phyloP scores from a whole-genome alignment of 1,284 basidiomycete species.

The Rhodotorula sp. region DNA sequence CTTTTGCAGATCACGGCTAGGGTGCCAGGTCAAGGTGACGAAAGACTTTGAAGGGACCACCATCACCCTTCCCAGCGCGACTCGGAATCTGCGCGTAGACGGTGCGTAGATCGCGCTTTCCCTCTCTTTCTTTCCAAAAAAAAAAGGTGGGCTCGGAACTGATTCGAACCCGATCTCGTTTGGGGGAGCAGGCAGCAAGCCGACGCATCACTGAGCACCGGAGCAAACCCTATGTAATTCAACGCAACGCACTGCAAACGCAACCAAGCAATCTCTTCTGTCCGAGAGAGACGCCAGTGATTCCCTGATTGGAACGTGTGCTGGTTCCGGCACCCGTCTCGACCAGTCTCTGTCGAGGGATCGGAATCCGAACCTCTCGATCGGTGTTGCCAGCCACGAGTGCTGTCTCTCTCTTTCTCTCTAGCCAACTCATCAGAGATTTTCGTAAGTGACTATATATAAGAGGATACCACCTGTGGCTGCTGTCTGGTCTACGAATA shows the following conservation, averaged over 20 bases:
- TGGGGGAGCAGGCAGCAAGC: constrained; percentile 33
- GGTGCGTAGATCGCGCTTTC: constrained; percentile 56
- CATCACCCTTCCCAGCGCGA: constrained; percentile 84
- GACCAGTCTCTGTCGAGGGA: too few relatives aligned
- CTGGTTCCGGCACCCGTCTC: too few relatives aligned
- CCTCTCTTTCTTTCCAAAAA: too few relatives aligned
- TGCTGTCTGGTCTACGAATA: too few relatives aligned
- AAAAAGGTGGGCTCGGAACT: too few relatives aligned
- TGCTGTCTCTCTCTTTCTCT: too few relatives aligned
- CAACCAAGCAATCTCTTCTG: neutral
- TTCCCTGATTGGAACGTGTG: too few relatives aligned
- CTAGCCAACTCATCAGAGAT: neutral
- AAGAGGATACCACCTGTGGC: too few relatives aligned
- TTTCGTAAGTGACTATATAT: neutral
- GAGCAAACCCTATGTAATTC: neutral
- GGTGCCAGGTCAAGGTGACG: constrained; percentile 77
- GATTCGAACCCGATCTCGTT: neutral
- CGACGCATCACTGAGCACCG: constrained; percentile 32
- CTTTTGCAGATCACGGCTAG: constrained; percentile 57
- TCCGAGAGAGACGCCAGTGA: too few relatives aligned
- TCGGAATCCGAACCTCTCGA: neutral
- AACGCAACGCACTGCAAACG: neutral
- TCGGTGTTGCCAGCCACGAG: neutral
- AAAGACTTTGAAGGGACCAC: constrained; percentile 81
- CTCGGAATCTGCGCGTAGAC: constrained; percentile 96